Percentiles rank a stretch among this genome's conserved stretches.
These are phyloP conservation scores for Amylostereum areolatum DNA, from an alignment of 1,284 basidiomycete species.

Conservation along the genomic window DNA sequence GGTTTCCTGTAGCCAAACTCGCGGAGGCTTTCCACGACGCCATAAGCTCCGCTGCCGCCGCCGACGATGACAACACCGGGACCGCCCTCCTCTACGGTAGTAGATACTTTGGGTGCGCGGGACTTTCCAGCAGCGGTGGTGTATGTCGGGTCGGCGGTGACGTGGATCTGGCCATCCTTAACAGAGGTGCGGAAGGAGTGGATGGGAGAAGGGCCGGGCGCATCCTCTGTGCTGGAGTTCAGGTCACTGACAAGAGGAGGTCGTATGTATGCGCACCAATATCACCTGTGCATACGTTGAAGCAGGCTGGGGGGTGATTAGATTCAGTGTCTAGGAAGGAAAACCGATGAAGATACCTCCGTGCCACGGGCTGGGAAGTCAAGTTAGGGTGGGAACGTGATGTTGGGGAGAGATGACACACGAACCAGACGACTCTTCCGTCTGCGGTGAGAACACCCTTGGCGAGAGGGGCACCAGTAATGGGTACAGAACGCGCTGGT, in stretches of 20 bases:
- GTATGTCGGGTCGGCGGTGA: constrained; percentile 66
- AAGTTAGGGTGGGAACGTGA: not conserved
- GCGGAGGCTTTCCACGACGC: constrained; percentile 78
- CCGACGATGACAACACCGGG: constrained; percentile 80
- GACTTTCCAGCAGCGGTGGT: constrained; percentile 69
- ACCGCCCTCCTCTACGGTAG: constrained; percentile 23
- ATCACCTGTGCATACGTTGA: constrained; percentile 78
- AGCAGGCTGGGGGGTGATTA: constrained; percentile 60
- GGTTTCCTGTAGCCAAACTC: constrained; percentile 78
- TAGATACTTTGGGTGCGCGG: constrained; percentile 49
- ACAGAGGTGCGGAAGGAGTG: constrained; percentile 76
- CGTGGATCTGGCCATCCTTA: constrained; percentile 72
- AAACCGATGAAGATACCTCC: constrained; percentile 48
- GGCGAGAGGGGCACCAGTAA: constrained; percentile 77
- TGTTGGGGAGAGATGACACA: constrained; percentile 5
- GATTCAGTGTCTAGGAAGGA: not conserved
- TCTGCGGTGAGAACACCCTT: constrained; percentile 81
- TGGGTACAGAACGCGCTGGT: constrained; percentile 89
- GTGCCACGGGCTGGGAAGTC: constrained; percentile 73
- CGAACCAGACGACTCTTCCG: constrained; percentile 75
- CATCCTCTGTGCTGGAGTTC: constrained; percentile 62
- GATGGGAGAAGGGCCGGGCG: constrained; percentile 82
- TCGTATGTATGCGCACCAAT: constrained; percentile 42
- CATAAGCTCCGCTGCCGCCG: constrained; percentile 79
- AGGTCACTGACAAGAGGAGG: not conserved